Evolutionary conservation across 2,329 filamentous ascomycete species (phyloP), one percentile per base, ranked within the genome.

Genomic region (Sphaerulina populicola): DNA sequence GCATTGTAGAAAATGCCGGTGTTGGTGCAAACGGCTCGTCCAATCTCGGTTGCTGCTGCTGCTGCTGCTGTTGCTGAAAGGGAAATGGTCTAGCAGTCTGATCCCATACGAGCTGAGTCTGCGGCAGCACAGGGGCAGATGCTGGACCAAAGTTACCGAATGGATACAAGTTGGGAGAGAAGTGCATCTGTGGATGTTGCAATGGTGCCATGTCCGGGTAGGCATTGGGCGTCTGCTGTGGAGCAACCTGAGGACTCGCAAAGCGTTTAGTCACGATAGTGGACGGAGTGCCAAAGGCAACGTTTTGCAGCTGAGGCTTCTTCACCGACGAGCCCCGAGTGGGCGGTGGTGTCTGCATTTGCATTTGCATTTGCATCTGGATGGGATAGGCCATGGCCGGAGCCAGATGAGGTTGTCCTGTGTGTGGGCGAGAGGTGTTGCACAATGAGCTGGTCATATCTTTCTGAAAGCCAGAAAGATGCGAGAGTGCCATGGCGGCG

Each of bases 301-400:
- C 69, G 35, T 65, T 59, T 36, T 70, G 66, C 43, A 66, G 58
- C 44, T 65, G 58, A 30, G 68, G 72, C 56, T 76, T 73, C 61
- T 74, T 72, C 5, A 74, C 77, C 14, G 77, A 72, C 47, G 71
- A 68, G 55, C 73, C 78, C 65, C 79, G 73, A 23, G 78, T 81
- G 2, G 79, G 79, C 44, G 79, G 79, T 31, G 79, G 79, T 10
- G 79, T 82, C 65, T 82, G 79, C 71, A 81, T 80, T 11, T 75
- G 72, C 18, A 68, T 69, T 18, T 18, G 18, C 18, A 18, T 3
- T 18, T 18, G 18, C 18, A 18, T 2, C 18, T 18, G 18, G 18
- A 2, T 18, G 18, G 18, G 18, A 42, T 60, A 62, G 1, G 56
- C 50, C 43, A 58, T 53, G 36, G 55, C 47, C 23, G 57, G 53